Base-by-base conservation (phyloP, 2,329 filamentous ascomycete genomes). In the Claviceps capensis region DNA sequence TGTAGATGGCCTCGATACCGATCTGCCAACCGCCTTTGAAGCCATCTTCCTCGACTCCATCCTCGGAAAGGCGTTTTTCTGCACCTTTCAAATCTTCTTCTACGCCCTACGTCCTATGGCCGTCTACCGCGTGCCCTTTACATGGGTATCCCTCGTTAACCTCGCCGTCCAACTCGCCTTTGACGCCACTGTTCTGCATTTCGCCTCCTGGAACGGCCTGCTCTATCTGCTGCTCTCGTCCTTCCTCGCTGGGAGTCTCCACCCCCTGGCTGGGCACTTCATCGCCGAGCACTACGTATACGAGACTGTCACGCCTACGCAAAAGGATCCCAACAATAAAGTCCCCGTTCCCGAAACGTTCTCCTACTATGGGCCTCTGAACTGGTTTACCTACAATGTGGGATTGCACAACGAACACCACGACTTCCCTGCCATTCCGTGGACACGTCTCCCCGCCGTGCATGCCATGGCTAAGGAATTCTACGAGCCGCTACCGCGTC, bases 381-480 rank as follows among this genome's bases (percentile, higher is more conserved):
- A 98, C 71, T 70, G 89, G 61, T 71, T 98, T 48, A 95, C 90
- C 1, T 98, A 97, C 76, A 98, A 98, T 61, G 93, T 98, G 46
- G 93, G 93, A 50, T 73, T 96, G 63, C 93, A 98, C 74, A 98
- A 98, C 66, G 93, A 98, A 74, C 93, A 98, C 70, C 93, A 98
- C 68, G 93, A 98, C 69, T 98, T 98, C 71, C 93, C 93, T 11
- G 93, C 93, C 47, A 81, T 98, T 47, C 91, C 93, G 0, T 98
- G 93, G 93, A 96, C 89, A 9, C 77, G 85, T 36, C 77, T 98
- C 41, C 86, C 83, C 51, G 76, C 76, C 63, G 74, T 98, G 51
- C 82, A 90, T 63, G 71, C 81, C 56, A 86, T 94, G 52, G 93
- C 93, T 1, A 78, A 78, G 57, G 93, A 97, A 69, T 98, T 96